phyloP scores from a whole-genome alignment of 441 rosid genomes.

The Populus hybrid region DNA sequence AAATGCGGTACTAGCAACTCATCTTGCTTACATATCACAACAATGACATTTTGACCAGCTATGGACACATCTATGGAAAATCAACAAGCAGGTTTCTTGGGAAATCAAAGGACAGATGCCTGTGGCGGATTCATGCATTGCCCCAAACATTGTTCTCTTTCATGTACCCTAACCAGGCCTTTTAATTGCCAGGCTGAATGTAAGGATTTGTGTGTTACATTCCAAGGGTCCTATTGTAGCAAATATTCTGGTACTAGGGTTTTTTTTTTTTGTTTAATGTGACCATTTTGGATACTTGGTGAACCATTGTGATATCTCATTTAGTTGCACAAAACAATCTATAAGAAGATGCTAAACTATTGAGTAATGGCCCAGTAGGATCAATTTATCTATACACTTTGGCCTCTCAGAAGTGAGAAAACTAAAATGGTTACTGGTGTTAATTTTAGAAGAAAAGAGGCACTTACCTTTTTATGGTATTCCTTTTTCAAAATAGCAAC shows the following conservation, averaged over 20 bases:
- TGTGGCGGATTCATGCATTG: background rate
- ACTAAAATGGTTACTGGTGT: background rate
- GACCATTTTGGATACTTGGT: background rate
- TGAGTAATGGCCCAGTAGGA: background rate
- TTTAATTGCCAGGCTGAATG: background rate
- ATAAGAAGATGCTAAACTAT: background rate
- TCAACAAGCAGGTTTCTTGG: background rate
- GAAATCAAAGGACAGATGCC: background rate
- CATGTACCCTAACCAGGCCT: background rate
- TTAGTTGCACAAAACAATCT: background rate
- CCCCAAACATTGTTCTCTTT: background rate
- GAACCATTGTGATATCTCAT: background rate
- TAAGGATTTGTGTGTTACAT: background rate
- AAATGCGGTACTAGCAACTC: background rate
- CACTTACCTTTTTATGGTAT: constrained; percentile 76
- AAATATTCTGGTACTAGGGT: background rate
- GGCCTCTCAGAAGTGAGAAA: background rate
- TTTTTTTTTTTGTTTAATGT: background rate
- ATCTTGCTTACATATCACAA: background rate
- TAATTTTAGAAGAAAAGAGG: constrained; percentile 6
- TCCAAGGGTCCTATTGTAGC: background rate
- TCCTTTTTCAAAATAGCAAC: constrained; percentile 66
- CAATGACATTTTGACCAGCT: background rate
- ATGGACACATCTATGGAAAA: background rate
- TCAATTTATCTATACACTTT: background rate